phyloP scores from a whole-genome alignment of 2,329 filamentous ascomycete species.

The Cytospora mali region DNA sequence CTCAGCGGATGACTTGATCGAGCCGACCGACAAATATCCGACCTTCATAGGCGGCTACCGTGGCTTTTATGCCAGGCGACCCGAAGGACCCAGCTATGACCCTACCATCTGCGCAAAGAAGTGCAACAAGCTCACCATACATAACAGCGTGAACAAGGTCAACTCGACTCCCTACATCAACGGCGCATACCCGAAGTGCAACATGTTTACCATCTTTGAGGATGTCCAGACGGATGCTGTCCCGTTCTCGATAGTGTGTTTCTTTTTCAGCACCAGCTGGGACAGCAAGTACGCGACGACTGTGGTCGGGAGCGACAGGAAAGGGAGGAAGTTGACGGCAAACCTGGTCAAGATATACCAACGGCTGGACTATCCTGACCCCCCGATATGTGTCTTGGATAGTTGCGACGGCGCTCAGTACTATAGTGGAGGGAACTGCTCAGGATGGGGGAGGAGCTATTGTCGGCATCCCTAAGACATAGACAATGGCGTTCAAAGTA shows the following conservation, averaged over 20 bases:
- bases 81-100: constrained; percentile 9
- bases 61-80: background rate
- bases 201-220: constrained; percentile 25
- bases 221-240: background rate
- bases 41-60: constrained; percentile 13
- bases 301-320: background rate
- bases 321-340: constrained; percentile 3
- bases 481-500: background rate
- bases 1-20: background rate
- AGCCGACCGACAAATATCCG: constrained; percentile 15
- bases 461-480: background rate
- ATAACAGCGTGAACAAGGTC: background rate
- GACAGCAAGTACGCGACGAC: constrained; percentile 20
- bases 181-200: constrained; percentile 21
- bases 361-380: constrained; percentile 15
- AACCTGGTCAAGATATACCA: constrained; percentile 19
- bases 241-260: constrained; percentile 16
- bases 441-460: constrained; percentile 20
- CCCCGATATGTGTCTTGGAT: constrained; percentile 14
- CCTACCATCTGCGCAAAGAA: constrained; percentile 9
- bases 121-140: constrained; percentile 16
- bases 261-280: constrained; percentile 16
- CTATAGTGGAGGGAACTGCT: constrained; percentile 21
- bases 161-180: constrained; percentile 17
- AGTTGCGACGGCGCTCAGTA: constrained; percentile 16